These are phyloP conservation scores for Puccinia hordei DNA, from an alignment of 1,284 basidiomycete species.

Conservation along the genomic window DNA sequence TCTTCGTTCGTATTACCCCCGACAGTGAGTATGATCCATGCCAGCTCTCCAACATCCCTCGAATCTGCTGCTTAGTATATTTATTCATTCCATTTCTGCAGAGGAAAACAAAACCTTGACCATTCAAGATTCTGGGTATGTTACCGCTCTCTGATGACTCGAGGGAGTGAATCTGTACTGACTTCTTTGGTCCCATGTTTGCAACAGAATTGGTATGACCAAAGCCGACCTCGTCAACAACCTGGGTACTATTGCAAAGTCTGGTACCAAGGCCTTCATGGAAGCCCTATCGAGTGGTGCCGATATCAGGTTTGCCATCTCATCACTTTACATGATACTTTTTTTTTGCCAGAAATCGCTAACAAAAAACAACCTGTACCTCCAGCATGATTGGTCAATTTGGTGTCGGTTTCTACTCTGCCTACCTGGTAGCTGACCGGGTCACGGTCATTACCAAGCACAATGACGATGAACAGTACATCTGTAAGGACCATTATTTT, in stretches of 20 bases:
- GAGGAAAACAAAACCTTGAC: constrained; percentile 87
- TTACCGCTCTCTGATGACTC: not conserved
- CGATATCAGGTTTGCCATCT: constrained; percentile 70
- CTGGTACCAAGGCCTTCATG: constrained; percentile 90
- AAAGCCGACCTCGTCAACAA: constrained; percentile 98
- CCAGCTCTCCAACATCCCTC: no score
- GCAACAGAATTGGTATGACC: constrained; percentile 66
- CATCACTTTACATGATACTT: not conserved
- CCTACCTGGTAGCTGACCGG: constrained; percentile 96
- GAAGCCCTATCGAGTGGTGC: constrained; percentile 91
- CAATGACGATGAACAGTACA: constrained; percentile 99
- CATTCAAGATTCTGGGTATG: constrained; percentile 79
- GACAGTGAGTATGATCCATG: constrained; percentile 32
- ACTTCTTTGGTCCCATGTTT: not conserved
- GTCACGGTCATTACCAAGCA: constrained; percentile 99
- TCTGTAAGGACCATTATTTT: constrained; percentile 65
- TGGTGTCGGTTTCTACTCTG: constrained; percentile 99
- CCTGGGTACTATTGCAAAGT: constrained; percentile 99
- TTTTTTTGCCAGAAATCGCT: not conserved
- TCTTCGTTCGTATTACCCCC: constrained; percentile 86
- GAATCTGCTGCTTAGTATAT: no score
- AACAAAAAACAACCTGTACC: not conserved
- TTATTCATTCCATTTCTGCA: constrained; percentile 34
- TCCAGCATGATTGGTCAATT: constrained; percentile 69
- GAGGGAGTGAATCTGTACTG: not conserved